A percentile compares a stretch with the other conserved stretches of the same genome.
phyloP scores from a whole-genome alignment of 1,284 basidiomycete species.

The Trametes pubescens region DNA sequence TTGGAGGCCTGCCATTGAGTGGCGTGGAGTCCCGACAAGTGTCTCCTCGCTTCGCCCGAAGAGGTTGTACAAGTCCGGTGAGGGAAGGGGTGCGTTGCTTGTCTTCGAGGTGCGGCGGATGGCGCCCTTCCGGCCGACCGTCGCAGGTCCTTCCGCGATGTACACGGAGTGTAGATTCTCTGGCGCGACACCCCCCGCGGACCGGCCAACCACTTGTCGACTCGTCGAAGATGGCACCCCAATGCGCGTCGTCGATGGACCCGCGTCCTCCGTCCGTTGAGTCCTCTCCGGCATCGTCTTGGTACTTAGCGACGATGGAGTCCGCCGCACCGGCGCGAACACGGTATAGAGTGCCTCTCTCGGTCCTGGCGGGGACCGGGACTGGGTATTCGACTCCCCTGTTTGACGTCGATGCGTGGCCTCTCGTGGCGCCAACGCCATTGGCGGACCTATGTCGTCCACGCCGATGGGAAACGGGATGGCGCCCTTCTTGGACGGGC shows the following conservation, averaged over 20 bases:
- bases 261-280: neutral
- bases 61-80: slow-evolving; percentile 2
- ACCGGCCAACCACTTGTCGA: neutral
- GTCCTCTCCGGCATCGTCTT: neutral
- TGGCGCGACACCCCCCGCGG: neutral
- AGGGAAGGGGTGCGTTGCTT: slow-evolving; percentile 9
- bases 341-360: slow-evolving; percentile 9
- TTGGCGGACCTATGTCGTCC: neutral
- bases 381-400: slow-evolving; percentile 2
- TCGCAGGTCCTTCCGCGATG: slow-evolving; percentile 8
- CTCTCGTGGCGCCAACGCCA: neutral
- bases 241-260: neutral
- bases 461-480: neutral
- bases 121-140: slow-evolving; percentile 23
- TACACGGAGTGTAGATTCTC: slow-evolving; percentile 1
- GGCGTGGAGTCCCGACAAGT: neutral
- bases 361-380: slow-evolving; percentile 10
- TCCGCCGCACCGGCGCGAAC: slow-evolving; percentile 2
- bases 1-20: neutral
- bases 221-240: neutral
- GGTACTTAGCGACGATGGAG: neutral
- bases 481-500: neutral
- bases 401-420: neutral
- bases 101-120: slow-evolving; percentile 18
- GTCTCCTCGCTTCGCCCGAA: slow-evolving; percentile 16